Conservation (phyloP, 345 rosid genomes). For the Salix exigua region DNA sequence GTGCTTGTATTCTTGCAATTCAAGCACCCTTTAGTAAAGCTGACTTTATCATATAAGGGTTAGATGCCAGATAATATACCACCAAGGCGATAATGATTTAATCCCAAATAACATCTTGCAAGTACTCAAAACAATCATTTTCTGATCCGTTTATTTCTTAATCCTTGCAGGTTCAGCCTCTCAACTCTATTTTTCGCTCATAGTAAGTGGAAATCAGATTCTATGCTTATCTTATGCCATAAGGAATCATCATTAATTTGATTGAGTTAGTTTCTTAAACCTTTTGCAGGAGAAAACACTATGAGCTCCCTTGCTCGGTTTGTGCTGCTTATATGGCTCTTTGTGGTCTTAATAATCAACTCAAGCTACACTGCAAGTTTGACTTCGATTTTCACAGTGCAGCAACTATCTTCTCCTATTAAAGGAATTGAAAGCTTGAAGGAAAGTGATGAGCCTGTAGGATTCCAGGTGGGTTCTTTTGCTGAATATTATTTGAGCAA, state of each 20-base stretch:
- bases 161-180: slow-evolving; percentile 88
- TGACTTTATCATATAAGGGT: background rate
- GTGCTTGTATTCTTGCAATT: background rate
- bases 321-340: slow-evolving; percentile 88
- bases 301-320: slow-evolving; percentile 76
- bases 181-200: slow-evolving; percentile 91
- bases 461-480: slow-evolving; percentile 87
- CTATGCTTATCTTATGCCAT: background rate
- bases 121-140: background rate
- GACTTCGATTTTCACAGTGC: slow-evolving; percentile 90
- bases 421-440: slow-evolving; percentile 76
- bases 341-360: slow-evolving; percentile 82
- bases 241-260: slow-evolving; percentile 14
- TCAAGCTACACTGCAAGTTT: slow-evolving; percentile 96
- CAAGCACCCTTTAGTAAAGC: background rate
- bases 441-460: slow-evolving; percentile 56
- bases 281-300: slow-evolving; percentile 72
- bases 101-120: background rate
- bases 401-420: slow-evolving; percentile 72
- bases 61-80: background rate
- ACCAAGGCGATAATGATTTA: background rate
- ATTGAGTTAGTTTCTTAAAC: slow-evolving; percentile 20
- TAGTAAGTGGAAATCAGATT: slow-evolving; percentile 46
- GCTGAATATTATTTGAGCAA: slow-evolving; percentile 66
- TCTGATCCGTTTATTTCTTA: slow-evolving; percentile 31